Percentiles rank a stretch among this genome's conserved stretches.
These are phyloP conservation scores for Nidularia pulvinata DNA, from an alignment of 768 basidiomycete genomes.

Conservation along the genomic window DNA sequence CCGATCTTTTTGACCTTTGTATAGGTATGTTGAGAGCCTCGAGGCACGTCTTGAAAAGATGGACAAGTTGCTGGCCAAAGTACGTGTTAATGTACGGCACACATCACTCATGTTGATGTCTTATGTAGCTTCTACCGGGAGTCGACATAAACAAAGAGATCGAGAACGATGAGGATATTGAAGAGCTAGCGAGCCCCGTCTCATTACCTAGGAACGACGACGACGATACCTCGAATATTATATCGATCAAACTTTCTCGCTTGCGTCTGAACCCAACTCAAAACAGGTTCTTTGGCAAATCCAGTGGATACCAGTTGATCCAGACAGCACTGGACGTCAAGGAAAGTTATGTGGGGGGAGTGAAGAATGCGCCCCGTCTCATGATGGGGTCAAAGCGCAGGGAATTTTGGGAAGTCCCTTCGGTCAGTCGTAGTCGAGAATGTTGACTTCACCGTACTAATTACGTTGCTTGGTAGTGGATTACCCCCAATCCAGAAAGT, in stretches of 20 bases:
- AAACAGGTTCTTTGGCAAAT: constrained; percentile 48
- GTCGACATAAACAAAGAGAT: constrained; percentile 63
- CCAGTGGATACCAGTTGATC: constrained; percentile 51
- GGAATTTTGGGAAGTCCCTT: constrained; percentile 50
- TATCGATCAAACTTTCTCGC: constrained; percentile 25
- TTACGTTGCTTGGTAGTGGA: constrained; percentile 23
- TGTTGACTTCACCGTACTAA: neutral
- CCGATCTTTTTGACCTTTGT: constrained; percentile 27
- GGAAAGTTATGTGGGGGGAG: constrained; percentile 45
- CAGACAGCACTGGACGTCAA: constrained; percentile 59
- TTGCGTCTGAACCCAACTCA: constrained; percentile 34
- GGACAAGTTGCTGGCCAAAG: constrained; percentile 58
- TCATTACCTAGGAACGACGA: constrained; percentile 30
- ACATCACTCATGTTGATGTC: too few species aligned
- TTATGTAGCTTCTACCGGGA: constrained; percentile 40
- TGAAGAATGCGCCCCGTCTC: constrained; percentile 5
- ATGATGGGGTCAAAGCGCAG: constrained; percentile 23
- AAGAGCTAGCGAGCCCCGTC: constrained; percentile 33
- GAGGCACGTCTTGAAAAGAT: constrained; percentile 65
- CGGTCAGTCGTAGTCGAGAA: constrained; percentile 27
- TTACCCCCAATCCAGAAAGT: constrained; percentile 15
- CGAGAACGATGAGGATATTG: constrained; percentile 25
- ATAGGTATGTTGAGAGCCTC: constrained; percentile 61
- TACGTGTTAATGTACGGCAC: constrained; percentile 12
- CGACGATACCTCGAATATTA: constrained; percentile 20